Evolutionary conservation across 345 rosid species (phyloP).

Genomic region (Geranium rotundifolium): DNA sequence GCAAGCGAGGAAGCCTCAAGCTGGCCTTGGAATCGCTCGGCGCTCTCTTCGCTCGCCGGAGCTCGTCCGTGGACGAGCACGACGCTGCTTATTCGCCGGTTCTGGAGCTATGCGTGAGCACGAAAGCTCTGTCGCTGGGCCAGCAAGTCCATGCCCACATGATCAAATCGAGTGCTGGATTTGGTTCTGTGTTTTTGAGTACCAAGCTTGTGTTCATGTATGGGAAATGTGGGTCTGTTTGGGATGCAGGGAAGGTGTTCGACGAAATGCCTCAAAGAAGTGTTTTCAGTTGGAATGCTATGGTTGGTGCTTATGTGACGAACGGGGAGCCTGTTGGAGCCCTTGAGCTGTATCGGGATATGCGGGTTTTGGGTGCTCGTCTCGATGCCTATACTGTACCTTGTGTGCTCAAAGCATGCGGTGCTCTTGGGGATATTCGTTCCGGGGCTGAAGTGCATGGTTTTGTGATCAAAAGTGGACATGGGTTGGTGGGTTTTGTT

Average conservation of each 20-base stretch:
- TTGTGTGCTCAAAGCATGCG: constrained; percentile 51
- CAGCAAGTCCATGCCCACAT: constrained; percentile 33
- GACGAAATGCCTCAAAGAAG: constrained; percentile 53
- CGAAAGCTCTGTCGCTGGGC: constrained; percentile 10
- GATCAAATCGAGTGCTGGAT: constrained; percentile 23
- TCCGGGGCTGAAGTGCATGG: constrained; percentile 56
- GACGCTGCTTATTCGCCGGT: constrained; percentile 7
- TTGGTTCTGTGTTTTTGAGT: constrained; percentile 28
- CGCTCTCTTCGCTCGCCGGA: constrained; percentile 1
- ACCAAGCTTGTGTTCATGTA: constrained; percentile 72
- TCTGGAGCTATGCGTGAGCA: constrained; percentile 10
- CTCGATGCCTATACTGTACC: constrained; percentile 56
- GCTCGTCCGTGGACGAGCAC: neutral
- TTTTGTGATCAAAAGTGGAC: constrained; percentile 39
- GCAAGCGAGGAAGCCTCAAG: constrained; percentile 1
- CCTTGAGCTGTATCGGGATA: constrained; percentile 33
- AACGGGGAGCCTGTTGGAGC: constrained; percentile 38
- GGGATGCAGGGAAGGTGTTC: constrained; percentile 49
- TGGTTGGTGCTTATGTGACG: constrained; percentile 54
- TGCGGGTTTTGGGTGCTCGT: constrained; percentile 38
- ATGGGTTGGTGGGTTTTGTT: constrained; percentile 27
- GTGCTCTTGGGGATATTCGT: constrained; percentile 23
- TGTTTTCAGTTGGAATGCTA: constrained; percentile 67
- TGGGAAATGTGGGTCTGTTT: constrained; percentile 41
- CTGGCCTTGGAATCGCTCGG: constrained; percentile 6